Evolutionary conservation across 2,329 filamentous ascomycete species (phyloP).

Genomic region (Cercospora zeina): DNA sequence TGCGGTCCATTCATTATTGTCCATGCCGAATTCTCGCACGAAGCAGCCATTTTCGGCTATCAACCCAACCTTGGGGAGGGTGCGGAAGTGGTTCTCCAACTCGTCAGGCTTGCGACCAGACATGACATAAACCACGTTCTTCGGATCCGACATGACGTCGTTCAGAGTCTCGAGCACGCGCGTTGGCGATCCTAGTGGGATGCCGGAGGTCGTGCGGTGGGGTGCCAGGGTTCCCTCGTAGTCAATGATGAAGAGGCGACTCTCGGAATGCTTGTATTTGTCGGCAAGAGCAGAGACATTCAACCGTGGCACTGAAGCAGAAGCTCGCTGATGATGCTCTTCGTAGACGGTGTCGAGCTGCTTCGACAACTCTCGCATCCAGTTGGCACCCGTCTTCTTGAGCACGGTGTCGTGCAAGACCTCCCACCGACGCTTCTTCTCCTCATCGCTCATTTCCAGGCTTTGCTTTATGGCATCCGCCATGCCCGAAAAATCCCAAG

Average conservation of each 20-base stretch:
- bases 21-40: slow-evolving; percentile 65
- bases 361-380: slow-evolving; percentile 74
- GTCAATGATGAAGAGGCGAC: slow-evolving; percentile 83
- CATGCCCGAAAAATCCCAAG: slow-evolving; percentile 82
- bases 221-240: slow-evolving; percentile 91
- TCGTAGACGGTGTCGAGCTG: slow-evolving; percentile 74
- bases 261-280: slow-evolving; percentile 65
- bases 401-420: slow-evolving; percentile 72
- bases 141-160: slow-evolving; percentile 74
- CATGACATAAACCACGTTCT: slow-evolving; percentile 91
- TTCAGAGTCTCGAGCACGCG: slow-evolving; percentile 80
- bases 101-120: slow-evolving; percentile 84
- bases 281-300: slow-evolving; percentile 65
- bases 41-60: slow-evolving; percentile 97
- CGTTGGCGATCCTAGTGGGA: slow-evolving; percentile 82
- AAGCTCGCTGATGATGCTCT: slow-evolving; percentile 81
- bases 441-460: slow-evolving; percentile 73
- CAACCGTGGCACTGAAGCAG: slow-evolving; percentile 81
- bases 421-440: slow-evolving; percentile 73
- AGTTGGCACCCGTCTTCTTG: slow-evolving; percentile 79
- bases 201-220: slow-evolving; percentile 79
- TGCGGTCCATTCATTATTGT: slow-evolving; percentile 68
- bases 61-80: slow-evolving; percentile 78
- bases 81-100: slow-evolving; percentile 79
- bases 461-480: slow-evolving; percentile 82